phyloP scores from a whole-genome alignment of 768 basidiomycete species.

The Leccinum truebloodii region DNA sequence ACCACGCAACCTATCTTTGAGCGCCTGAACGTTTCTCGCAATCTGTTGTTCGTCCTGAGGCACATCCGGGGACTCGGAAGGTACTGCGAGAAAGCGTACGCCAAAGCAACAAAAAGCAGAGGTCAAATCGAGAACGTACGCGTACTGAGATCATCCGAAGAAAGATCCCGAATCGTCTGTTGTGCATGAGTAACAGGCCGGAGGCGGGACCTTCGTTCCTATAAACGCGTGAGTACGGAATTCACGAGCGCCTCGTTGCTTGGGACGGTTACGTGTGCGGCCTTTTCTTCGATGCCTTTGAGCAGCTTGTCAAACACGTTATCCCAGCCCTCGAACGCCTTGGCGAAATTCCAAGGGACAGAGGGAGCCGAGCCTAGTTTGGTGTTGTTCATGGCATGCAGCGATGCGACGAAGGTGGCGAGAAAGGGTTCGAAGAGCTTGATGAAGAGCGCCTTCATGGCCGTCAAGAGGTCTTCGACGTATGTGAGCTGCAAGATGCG shows the following conservation, averaged over 20 bases:
- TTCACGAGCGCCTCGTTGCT: not conserved
- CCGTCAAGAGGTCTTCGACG: slow-evolving; percentile 81
- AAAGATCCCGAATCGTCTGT: slow-evolving; percentile 42
- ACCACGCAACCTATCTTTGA: slow-evolving; percentile 83
- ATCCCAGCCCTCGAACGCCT: slow-evolving; percentile 81
- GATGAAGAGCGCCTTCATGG: slow-evolving; percentile 83
- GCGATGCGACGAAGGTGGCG: slow-evolving; percentile 77
- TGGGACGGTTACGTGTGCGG: slow-evolving; percentile 51
- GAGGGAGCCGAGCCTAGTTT: slow-evolving; percentile 38
- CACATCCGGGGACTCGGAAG: slow-evolving; percentile 48
- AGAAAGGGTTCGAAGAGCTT: slow-evolving; percentile 86
- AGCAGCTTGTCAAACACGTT: slow-evolving; percentile 74
- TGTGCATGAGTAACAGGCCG: slow-evolving; percentile 40
- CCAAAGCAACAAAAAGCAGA: not conserved
- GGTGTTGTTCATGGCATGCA: slow-evolving; percentile 60
- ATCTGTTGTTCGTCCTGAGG: slow-evolving; percentile 87
- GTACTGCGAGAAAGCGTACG: slow-evolving; percentile 34
- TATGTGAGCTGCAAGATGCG: slow-evolving; percentile 94
- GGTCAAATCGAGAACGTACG: slow-evolving; percentile 37
- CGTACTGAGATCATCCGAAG: slow-evolving; percentile 60
- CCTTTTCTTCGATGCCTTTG: slow-evolving; percentile 72
- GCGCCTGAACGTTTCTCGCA: slow-evolving; percentile 85
- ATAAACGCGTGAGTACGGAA: slow-evolving; percentile 1
- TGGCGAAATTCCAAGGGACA: slow-evolving; percentile 64
- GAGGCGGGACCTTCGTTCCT: slow-evolving; percentile 76